phyloP scores from a whole-genome alignment of 805 yeast species.

The Monosporozyma yasuniensis region DNA sequence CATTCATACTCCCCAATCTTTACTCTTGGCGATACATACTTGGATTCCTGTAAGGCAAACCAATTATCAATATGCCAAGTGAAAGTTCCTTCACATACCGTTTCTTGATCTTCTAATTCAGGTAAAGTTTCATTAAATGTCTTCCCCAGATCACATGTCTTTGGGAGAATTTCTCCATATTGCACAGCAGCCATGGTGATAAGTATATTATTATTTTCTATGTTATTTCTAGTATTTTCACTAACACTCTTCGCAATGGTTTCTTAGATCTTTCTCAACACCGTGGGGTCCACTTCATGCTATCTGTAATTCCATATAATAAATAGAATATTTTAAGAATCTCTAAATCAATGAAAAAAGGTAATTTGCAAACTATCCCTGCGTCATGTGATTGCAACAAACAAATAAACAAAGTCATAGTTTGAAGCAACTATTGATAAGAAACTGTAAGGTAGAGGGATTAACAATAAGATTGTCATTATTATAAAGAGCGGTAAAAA shows the following conservation, averaged over 20 bases:
- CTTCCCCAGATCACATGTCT: conserved; percentile 17
- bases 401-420: background rate
- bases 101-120: conserved; percentile 16
- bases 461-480: no score
- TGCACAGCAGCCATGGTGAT: background rate
- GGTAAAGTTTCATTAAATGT: conserved; percentile 18
- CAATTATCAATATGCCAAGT: conserved; percentile 49
- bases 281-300: background rate
- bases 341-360: background rate
- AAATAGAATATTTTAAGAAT: no score
- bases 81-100: conserved; percentile 28
- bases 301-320: no score
- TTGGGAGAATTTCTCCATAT: conserved; percentile 11
- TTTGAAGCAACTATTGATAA: background rate
- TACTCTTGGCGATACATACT: conserved; percentile 37
- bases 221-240: background rate
- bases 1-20: conserved; percentile 56
- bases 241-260: background rate
- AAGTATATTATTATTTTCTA: background rate
- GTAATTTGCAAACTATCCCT: background rate
- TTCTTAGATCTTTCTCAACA: background rate
- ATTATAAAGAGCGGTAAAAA: no score
- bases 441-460: no score
- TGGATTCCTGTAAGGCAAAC: conserved; percentile 35
- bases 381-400: background rate